These are phyloP conservation scores for Fraxinus nigra DNA, from an alignment of 305 asterid genomes.

Conservation along the genomic window DNA sequence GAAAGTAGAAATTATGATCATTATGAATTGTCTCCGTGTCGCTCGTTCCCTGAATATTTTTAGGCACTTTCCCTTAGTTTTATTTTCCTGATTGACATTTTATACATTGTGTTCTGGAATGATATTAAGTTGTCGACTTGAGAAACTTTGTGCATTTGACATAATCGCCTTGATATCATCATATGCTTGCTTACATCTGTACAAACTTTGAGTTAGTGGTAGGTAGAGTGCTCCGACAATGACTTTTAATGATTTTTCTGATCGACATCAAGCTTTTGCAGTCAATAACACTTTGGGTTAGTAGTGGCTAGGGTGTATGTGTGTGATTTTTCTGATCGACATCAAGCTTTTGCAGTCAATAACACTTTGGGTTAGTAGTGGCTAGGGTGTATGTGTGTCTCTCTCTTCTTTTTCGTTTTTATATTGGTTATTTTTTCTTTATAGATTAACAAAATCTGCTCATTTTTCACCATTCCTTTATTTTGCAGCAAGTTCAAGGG, in stretches of 20 bases:
- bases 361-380: no score
- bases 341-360: no score
- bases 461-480: not conserved
- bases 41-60: not conserved
- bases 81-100: not conserved
- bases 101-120: not conserved
- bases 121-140: not conserved
- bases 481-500: slow-evolving; percentile 62
- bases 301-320: not conserved
- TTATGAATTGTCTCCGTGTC: not conserved
- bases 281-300: no score
- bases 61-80: not conserved
- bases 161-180: not conserved
- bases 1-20: not conserved
- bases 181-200: not conserved
- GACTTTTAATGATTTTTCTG: not conserved
- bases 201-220: not conserved
- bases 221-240: not conserved
- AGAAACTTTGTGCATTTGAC: not conserved
- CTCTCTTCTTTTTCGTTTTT: not conserved
- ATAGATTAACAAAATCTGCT: not conserved
- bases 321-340: no score
- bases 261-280: no score
- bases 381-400: not conserved
- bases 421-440: not conserved